Base-by-base conservation (phyloP, 441 rosid species). In the Pelargonium australe region DNA sequence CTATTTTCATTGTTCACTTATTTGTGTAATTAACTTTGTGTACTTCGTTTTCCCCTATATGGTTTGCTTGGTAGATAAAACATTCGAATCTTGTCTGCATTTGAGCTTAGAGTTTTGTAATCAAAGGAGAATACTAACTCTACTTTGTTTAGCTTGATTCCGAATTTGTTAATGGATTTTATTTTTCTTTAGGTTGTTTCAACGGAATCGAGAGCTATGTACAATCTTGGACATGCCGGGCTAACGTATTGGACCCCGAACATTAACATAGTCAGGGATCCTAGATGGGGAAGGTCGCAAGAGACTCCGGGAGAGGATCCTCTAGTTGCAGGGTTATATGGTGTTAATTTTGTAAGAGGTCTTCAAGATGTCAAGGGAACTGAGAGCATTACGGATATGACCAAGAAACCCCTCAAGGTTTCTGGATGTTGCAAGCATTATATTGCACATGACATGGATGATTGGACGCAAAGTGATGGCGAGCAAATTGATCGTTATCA, bases 301-400 rank as follows among this genome's bases (percentile, higher is more conserved):
- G 89, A 85, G 78, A 83, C 87, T 0, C 83, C 85, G 0, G 84
- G 87, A 0, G 84, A 85, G 66, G 89, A 85, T 71, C 89, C 89
- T 65, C 76, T 70, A 2, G 78, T 81, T 3, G 78, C 66, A 8
- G 82, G 83, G 0, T 68, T 16, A n/a, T 85, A 81, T 43, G 85
- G 79, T 12, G 84, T 66, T 37, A 70, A 69, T 34, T 83, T 74
- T 49, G 85, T 85, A 1, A 74, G 77, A 49, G 89, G 89, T 4
- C 63, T 83, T 14, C 89, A 85, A 66, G 88, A 81, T 40, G 77
- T 81, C n/a, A 74, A 71, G 44, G 82, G 80, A 40, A 45, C 68
- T 14, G 65, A 37, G 14, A 63, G 60, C 1, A n/a, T 37, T 0
- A 11, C 12, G 9, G 68, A 71, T 14, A 9, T 45, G 4, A 74